Evolutionary conservation across 441 rosid genomes (phyloP).

Genomic region (Raphanus hybrid): DNA sequence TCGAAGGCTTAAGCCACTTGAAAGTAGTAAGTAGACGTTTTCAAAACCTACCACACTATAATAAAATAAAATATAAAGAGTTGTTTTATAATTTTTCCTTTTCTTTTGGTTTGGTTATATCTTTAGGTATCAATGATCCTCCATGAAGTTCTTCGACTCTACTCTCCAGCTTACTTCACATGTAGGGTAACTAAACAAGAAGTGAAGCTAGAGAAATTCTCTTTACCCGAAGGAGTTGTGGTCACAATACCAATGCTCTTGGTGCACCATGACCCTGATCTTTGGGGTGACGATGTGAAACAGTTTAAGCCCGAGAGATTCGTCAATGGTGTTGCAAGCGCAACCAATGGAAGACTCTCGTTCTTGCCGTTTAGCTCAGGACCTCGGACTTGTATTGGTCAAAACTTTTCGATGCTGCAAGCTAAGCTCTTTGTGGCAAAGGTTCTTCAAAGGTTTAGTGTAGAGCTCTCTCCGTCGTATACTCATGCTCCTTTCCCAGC

Average conservation of each 20-base stretch:
- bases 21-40: constrained; percentile 46
- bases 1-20: constrained; percentile 47
- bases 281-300: constrained; percentile 59
- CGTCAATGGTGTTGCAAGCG: constrained; percentile 48
- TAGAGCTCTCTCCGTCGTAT: constrained; percentile 56
- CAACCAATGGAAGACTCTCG: constrained; percentile 46
- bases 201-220: constrained; percentile 42
- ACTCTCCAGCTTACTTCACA: constrained; percentile 46
- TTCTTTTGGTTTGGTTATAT: neutral
- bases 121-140: constrained; percentile 43
- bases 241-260: constrained; percentile 37
- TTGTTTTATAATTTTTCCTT: neutral
- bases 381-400: constrained; percentile 61
- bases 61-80: neutral
- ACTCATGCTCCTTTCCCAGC: constrained; percentile 55
- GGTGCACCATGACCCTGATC: constrained; percentile 51
- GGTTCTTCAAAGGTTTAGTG: constrained; percentile 51
- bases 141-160: constrained; percentile 39
- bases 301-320: constrained; percentile 65
- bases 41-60: neutral
- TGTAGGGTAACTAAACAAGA: constrained; percentile 47
- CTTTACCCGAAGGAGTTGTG: constrained; percentile 48
- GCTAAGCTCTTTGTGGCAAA: constrained; percentile 51
- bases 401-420: constrained; percentile 58
- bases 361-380: constrained; percentile 55